These are phyloP conservation scores for Phellinidium pouzarii DNA, from an alignment of 1,284 basidiomycete species.

Conservation along the genomic window DNA sequence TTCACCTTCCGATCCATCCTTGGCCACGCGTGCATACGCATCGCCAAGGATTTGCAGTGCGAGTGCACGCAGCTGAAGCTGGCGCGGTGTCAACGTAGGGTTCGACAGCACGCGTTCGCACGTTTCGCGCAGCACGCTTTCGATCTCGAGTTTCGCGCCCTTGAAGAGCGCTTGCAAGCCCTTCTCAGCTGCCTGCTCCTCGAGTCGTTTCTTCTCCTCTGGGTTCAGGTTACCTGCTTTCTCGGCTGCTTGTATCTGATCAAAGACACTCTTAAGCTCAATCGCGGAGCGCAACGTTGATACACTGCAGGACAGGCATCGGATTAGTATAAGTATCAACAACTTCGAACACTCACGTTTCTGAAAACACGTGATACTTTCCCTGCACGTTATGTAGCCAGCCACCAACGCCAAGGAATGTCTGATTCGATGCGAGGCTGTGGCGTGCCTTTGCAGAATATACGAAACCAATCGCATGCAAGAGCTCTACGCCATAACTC, in stretches of 20 bases:
- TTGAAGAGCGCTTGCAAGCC: constrained; percentile 91
- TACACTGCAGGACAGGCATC: constrained; percentile 43
- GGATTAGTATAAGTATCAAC: neutral
- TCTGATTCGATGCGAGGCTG: constrained; percentile 71
- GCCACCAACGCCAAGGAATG: constrained; percentile 77
- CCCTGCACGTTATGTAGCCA: constrained; percentile 94
- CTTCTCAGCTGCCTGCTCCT: constrained; percentile 96
- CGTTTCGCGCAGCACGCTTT: constrained; percentile 89
- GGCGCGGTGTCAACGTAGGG: constrained; percentile 44
- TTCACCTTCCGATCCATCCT: constrained; percentile 46
- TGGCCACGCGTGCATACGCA: constrained; percentile 62
- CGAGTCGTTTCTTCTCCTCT: constrained; percentile 84
- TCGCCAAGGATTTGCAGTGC: constrained; percentile 82
- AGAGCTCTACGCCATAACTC: constrained; percentile 88
- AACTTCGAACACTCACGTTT: constrained; percentile 55
- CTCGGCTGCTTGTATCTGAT: constrained; percentile 90
- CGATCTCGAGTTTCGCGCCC: constrained; percentile 93
- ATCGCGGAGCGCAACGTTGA: constrained; percentile 85
- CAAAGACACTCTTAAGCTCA: constrained; percentile 92
- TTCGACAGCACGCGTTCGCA: constrained; percentile 82
- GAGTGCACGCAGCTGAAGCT: constrained; percentile 69
- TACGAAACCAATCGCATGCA: constrained; percentile 88
- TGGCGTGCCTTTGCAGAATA: constrained; percentile 83
- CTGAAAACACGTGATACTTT: constrained; percentile 89
- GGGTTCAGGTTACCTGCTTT: constrained; percentile 78